Evolutionary conservation across 805 yeast species (phyloP).

Genomic region (Pichia paraexigua): DNA sequence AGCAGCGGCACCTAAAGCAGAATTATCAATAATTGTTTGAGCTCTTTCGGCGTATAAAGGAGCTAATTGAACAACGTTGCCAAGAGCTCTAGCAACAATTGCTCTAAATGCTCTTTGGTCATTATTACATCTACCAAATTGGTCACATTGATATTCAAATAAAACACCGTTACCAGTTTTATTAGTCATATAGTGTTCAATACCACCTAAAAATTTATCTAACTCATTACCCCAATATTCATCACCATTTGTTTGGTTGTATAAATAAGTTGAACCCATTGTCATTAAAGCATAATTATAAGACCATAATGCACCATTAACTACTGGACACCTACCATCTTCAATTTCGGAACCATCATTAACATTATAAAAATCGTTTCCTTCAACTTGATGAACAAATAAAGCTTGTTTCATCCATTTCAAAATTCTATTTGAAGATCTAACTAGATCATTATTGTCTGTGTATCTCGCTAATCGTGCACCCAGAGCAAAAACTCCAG

Average conservation of each 20-base stretch:
- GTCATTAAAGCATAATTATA: constrained; percentile 63
- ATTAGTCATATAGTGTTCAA: constrained; percentile 34
- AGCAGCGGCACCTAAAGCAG: constrained; percentile 62
- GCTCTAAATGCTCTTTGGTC: constrained; percentile 74
- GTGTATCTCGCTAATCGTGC: constrained; percentile 84
- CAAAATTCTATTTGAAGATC: constrained; percentile 68
- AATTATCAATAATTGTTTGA: constrained; percentile 23
- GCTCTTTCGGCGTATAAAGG: constrained; percentile 42
- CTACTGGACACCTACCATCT: constrained; percentile 38
- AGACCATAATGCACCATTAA: constrained; percentile 51
- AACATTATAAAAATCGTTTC: constrained; percentile 34
- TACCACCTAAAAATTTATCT: constrained; percentile 30
- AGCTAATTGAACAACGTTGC: constrained; percentile 29
- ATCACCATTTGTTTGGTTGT: constrained; percentile 46
- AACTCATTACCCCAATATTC: constrained; percentile 35
- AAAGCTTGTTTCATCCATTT: constrained; percentile 62
- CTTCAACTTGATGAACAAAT: constrained; percentile 36
- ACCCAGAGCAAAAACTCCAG: constrained; percentile 77
- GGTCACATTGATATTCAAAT: constrained; percentile 56
- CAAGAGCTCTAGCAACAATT: constrained; percentile 11
- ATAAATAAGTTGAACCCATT: constrained; percentile 63
- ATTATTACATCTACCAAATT: constrained; percentile 45
- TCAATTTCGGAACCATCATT: constrained; percentile 60
- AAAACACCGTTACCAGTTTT: constrained; percentile 29
- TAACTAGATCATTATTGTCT: constrained; percentile 60